phyloP scores from a whole-genome alignment of 176 grass and related monocot genomes.

The Luzula sylvatica region DNA sequence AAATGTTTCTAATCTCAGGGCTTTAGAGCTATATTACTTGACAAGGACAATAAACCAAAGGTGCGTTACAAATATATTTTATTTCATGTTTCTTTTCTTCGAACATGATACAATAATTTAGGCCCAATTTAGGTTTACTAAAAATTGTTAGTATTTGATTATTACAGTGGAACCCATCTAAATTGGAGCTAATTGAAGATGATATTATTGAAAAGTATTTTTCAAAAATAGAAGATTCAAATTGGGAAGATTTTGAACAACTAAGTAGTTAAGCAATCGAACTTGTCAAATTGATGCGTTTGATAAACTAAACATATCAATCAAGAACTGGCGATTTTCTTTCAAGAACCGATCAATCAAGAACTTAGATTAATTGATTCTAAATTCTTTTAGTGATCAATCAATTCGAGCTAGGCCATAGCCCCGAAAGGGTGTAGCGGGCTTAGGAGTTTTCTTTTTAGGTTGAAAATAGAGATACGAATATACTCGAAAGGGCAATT shows the following conservation, averaged over 20 bases:
- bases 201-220: constrained; percentile 49
- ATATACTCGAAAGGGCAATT: too few relatives aligned
- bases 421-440: too few relatives aligned
- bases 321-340: too few relatives aligned
- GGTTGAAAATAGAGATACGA: too few relatives aligned
- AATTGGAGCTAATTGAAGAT: constrained; percentile 52
- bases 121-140: not conserved
- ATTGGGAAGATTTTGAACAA: constrained; percentile 71
- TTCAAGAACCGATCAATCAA: too few relatives aligned
- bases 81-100: constrained; percentile 4
- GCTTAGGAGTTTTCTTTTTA: too few relatives aligned
- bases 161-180: constrained; percentile 82
- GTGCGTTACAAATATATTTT: constrained; percentile 16
- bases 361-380: too few relatives aligned
- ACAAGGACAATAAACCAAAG: constrained; percentile 89
- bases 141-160: not conserved
- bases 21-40: constrained; percentile 77
- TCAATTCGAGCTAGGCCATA: too few relatives aligned
- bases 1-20: constrained; percentile 42
- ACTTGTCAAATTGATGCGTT: too few relatives aligned
- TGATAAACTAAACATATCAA: too few relatives aligned
- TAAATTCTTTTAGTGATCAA: too few relatives aligned
- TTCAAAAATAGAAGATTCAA: constrained; percentile 46
- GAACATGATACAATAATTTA: not conserved
- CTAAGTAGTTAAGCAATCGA: too few relatives aligned